phyloP scores from a whole-genome alignment of 2,329 filamentous ascomycete species.

The Rhynchosporium secalis region DNA sequence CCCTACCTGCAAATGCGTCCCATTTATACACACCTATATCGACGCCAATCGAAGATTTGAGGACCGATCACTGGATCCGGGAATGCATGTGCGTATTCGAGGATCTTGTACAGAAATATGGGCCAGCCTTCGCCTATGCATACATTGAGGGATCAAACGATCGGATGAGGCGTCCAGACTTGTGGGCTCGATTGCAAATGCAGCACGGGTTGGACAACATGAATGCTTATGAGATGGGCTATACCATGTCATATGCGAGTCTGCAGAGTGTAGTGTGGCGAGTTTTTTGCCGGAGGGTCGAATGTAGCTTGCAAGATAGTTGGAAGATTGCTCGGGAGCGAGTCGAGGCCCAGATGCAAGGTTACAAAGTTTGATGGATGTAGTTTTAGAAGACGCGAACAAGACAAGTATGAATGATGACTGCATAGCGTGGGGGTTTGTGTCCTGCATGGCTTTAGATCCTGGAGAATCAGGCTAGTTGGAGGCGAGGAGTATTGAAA shows the following conservation, averaged over 20 bases:
- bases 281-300: conserved; percentile 29
- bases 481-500: conserved; percentile 1
- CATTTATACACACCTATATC: conserved; percentile 13
- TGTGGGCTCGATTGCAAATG: conserved; percentile 27
- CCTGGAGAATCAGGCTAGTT: neutral
- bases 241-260: conserved; percentile 35
- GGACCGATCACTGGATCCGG: conserved; percentile 25
- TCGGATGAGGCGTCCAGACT: conserved; percentile 16
- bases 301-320: conserved; percentile 24
- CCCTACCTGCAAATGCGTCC: conserved; percentile 1
- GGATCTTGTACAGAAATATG: conserved; percentile 31
- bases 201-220: conserved; percentile 32
- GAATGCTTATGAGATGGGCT: conserved; percentile 33
- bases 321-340: conserved; percentile 30
- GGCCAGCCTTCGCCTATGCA: conserved; percentile 34
- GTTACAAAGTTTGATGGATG: conserved; percentile 20
- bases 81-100: conserved; percentile 37
- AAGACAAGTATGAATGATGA: neutral
- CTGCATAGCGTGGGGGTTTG: neutral
- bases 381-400: neutral
- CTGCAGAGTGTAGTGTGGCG: conserved; percentile 36
- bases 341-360: conserved; percentile 30
- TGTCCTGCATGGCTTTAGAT: neutral
- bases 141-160: conserved; percentile 25
- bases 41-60: conserved; percentile 18